Conservation (phyloP, 2,329 filamentous ascomycete genomes). For the Cyphellophora europaea region DNA sequence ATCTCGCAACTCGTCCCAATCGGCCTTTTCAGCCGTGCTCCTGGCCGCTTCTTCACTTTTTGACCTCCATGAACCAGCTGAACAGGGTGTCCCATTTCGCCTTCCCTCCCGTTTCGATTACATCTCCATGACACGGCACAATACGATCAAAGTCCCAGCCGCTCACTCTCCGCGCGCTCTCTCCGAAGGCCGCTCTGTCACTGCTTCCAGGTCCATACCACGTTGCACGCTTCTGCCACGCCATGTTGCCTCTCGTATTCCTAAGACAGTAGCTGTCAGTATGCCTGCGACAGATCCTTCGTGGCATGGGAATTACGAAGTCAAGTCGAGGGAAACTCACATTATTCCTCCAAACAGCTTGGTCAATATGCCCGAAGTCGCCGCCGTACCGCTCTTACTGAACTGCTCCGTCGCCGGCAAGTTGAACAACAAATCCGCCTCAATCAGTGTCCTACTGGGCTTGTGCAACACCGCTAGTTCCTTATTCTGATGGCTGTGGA, state of each 20-base stretch:
- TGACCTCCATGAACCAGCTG: constrained; percentile 64
- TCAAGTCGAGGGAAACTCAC: no score
- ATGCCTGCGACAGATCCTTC: no score
- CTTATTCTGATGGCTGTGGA: constrained; percentile 69
- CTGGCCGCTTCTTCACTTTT: constrained; percentile 21
- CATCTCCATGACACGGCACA: constrained; percentile 89
- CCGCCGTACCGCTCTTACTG: constrained; percentile 42
- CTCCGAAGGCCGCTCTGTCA: constrained; percentile 60
- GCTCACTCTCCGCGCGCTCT: constrained; percentile 59
- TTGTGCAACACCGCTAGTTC: constrained; percentile 83
- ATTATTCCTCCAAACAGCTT: constrained; percentile 50
- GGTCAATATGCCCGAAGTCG: constrained; percentile 47
- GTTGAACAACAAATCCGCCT: constrained; percentile 91
- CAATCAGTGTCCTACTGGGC: constrained; percentile 67
- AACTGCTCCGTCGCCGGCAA: constrained; percentile 83
- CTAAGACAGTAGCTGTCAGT: no score
- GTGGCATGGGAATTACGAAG: no score
- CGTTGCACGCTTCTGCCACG: constrained; percentile 67
- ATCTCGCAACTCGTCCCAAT: no score
- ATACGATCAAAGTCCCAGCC: constrained; percentile 78
- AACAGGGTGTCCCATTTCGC: constrained; percentile 68
- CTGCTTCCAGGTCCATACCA: constrained; percentile 63
- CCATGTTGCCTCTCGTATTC: constrained; percentile 53
- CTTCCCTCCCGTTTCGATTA: constrained; percentile 67
- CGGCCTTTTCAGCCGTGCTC: no score